A percentile compares a stretch with the other conserved stretches of the same genome.
These are phyloP conservation scores for Tulasnella sp. DNA, from an alignment of 768 basidiomycete genomes.

Conservation along the genomic window DNA sequence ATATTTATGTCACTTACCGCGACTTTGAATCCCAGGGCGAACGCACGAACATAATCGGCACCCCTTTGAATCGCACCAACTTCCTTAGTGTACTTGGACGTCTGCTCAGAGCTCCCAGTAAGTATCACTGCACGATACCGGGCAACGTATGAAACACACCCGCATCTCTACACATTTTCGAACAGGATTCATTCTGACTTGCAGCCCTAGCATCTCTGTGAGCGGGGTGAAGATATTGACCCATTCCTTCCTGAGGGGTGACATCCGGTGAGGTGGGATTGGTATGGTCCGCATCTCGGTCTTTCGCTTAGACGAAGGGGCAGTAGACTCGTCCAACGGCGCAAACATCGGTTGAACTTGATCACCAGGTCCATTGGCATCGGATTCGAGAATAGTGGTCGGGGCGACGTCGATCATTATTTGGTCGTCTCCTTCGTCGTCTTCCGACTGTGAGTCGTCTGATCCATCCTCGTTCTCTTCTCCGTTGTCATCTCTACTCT, in stretches of 20 bases:
- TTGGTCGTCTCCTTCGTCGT: constrained; percentile 1
- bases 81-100: constrained; percentile 90
- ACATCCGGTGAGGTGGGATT: constrained; percentile 96
- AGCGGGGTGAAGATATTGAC: constrained; percentile 89
- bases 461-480: constrained; percentile 9
- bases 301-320: constrained; percentile 44
- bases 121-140: not conserved
- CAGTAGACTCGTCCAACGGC: constrained; percentile 36
- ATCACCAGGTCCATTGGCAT: not conserved
- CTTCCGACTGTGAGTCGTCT: constrained; percentile 4
- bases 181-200: constrained; percentile 95
- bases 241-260: constrained; percentile 95
- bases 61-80: constrained; percentile 92
- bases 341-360: constrained; percentile 49
- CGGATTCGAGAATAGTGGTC: constrained; percentile 2
- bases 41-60: constrained; percentile 94
- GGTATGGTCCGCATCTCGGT: constrained; percentile 83
- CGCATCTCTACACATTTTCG: constrained; percentile 85
- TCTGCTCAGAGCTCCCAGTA: constrained; percentile 42
- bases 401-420: not conserved
- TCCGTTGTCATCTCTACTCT: not conserved
- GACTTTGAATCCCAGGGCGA: constrained; percentile 88
- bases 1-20: constrained; percentile 49
- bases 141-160: constrained; percentile 42
- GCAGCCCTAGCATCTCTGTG: constrained; percentile 88